Percentiles rank a stretch among this genome's conserved stretches.
Conservation (phyloP, 2,329 filamentous ascomycete species). For the Diaporthe sp. region DNA sequence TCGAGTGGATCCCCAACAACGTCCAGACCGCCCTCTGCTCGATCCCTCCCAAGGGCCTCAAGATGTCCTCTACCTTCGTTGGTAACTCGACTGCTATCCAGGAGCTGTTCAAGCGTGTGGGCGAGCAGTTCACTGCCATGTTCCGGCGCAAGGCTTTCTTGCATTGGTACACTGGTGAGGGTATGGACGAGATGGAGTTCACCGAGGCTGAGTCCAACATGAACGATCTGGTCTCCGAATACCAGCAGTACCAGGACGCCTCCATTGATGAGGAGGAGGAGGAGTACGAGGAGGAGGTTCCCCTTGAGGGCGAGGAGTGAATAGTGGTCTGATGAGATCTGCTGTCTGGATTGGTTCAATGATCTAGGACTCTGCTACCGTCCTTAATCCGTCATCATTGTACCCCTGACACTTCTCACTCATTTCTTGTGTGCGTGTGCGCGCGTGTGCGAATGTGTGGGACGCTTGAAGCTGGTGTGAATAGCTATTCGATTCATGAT, state of each 20-base stretch:
- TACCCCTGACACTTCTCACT: conserved; percentile 34
- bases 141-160: conserved; percentile 99
- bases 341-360: conserved; percentile 31
- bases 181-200: conserved; percentile 99
- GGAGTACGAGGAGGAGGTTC: conserved; percentile 90
- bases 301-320: conserved; percentile 78
- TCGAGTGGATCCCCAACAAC: conserved; percentile 99
- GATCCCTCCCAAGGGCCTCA: conserved; percentile 95
- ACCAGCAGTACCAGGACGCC: conserved; percentile 99
- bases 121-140: conserved; percentile 99
- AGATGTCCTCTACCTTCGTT: conserved; percentile 99
- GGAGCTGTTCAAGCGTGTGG: conserved; percentile 99
- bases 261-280: conserved; percentile 97
- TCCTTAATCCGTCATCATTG: conserved; percentile 41
- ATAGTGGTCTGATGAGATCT: conserved; percentile 36
- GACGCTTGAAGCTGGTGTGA: conserved; percentile 33
- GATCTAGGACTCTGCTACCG: conserved; percentile 31
- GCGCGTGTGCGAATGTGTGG: conserved; percentile 30
- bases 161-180: conserved; percentile 99
- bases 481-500: conserved; percentile 38
- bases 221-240: conserved; percentile 99
- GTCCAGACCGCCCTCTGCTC: conserved; percentile 99
- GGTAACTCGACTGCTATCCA: conserved; percentile 99
- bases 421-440: conserved; percentile 26
- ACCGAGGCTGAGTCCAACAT: conserved; percentile 99